Evolutionary conservation across 768 basidiomycete species (phyloP).

Genomic region (Gymnopilus dilepis): DNA sequence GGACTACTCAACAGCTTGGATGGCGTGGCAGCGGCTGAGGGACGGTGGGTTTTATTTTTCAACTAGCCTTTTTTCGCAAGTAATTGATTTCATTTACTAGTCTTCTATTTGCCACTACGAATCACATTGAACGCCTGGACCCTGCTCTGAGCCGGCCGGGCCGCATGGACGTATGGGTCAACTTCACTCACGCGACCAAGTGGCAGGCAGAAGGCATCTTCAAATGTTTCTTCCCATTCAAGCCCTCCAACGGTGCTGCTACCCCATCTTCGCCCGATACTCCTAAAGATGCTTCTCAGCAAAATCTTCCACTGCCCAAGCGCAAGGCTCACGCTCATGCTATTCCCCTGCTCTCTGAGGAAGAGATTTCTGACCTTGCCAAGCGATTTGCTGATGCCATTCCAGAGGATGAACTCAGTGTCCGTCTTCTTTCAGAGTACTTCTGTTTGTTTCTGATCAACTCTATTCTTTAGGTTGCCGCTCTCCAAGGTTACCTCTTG

Average conservation of each 20-base stretch:
- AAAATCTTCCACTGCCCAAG: constrained; percentile 71
- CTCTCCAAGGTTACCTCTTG: constrained; percentile 83
- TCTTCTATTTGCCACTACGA: constrained; percentile 89
- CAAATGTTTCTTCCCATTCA: constrained; percentile 91
- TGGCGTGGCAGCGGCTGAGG: constrained; percentile 85
- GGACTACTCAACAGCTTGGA: constrained; percentile 87
- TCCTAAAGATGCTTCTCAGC: constrained; percentile 57
- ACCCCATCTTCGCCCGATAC: constrained; percentile 27
- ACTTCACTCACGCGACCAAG: constrained; percentile 89
- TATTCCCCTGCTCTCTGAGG: constrained; percentile 74
- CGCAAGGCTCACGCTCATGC: constrained; percentile 62
- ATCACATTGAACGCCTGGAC: constrained; percentile 93
- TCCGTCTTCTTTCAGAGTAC: constrained; percentile 41
- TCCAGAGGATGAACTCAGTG: constrained; percentile 87
- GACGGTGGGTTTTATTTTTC: constrained; percentile 61
- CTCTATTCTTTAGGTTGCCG: constrained; percentile 62
- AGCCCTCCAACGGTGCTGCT: constrained; percentile 38
- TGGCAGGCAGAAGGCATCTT: constrained; percentile 94
- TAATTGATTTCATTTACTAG: constrained; percentile 39
- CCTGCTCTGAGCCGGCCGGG: constrained; percentile 88
- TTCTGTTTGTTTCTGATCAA: not conserved
- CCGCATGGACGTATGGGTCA: constrained; percentile 92
- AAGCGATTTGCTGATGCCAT: constrained; percentile 84
- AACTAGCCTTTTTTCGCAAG: not conserved
- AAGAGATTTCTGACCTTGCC: constrained; percentile 77